phyloP scores from a whole-genome alignment of 306 rosid species.

The Fragaria vesca region DNA sequence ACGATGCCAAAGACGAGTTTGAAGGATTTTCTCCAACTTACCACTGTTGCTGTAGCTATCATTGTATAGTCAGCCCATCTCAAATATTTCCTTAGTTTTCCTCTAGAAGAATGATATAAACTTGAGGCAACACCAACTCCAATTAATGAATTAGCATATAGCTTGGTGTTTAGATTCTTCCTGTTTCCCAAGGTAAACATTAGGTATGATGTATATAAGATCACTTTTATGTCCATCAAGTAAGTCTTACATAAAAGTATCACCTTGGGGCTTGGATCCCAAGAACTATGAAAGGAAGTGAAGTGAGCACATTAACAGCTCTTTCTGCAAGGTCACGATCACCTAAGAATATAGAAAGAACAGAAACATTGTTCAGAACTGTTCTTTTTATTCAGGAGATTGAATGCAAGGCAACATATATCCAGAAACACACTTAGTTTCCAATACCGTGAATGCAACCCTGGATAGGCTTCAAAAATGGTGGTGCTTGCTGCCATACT shows the following conservation, averaged over 20 bases:
- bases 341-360: slow-evolving; percentile 43
- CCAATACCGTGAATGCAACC: slow-evolving; percentile 63
- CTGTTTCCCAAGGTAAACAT: slow-evolving; percentile 40
- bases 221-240: slow-evolving; percentile 4
- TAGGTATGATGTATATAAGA: slow-evolving; percentile 14
- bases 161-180: slow-evolving; percentile 67
- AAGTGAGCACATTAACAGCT: slow-evolving; percentile 83
- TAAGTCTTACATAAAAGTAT: slow-evolving; percentile 25
- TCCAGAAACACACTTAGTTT: slow-evolving; percentile 8
- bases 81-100: slow-evolving; percentile 59
- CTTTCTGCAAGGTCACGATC: slow-evolving; percentile 68
- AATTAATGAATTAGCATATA: slow-evolving; percentile 93
- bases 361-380: not conserved
- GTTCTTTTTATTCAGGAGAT: slow-evolving; percentile 11
- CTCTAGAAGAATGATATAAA: slow-evolving; percentile 85
- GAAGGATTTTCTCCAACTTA: slow-evolving; percentile 37
- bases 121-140: slow-evolving; percentile 98
- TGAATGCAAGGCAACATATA: slow-evolving; percentile 15
- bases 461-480: slow-evolving; percentile 76
- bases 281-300: slow-evolving; percentile 81
- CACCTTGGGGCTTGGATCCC: slow-evolving; percentile 90
- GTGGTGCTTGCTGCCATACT: slow-evolving; percentile 76
- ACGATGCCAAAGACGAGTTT: not conserved
- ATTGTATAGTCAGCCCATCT: slow-evolving; percentile 97
- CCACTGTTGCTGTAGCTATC: slow-evolving; percentile 92